Evolutionary conservation across 805 yeast genomes (phyloP).

Genomic region (Lachancea lanzarotensis): DNA sequence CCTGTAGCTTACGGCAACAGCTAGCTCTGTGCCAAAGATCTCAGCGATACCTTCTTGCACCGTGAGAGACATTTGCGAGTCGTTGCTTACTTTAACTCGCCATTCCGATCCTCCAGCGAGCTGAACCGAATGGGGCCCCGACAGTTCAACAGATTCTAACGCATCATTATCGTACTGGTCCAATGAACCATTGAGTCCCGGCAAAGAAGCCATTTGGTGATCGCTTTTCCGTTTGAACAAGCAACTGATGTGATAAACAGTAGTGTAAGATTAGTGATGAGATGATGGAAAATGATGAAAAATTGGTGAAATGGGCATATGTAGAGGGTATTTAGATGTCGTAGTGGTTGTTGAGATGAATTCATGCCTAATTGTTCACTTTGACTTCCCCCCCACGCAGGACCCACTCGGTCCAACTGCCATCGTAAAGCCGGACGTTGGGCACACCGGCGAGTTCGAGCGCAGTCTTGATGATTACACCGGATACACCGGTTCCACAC

Average conservation of each 20-base stretch:
- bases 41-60: slow-evolving; percentile 71
- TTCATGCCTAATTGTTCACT: not conserved
- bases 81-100: slow-evolving; percentile 34
- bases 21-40: slow-evolving; percentile 87
- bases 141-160: slow-evolving; percentile 7
- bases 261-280: not conserved
- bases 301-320: not conserved
- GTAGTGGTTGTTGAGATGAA: no score
- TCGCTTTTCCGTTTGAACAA: not conserved
- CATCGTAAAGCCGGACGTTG: slow-evolving; percentile 65
- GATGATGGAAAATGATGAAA: not conserved
- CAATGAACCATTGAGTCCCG: slow-evolving; percentile 16
- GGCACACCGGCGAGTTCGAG: slow-evolving; percentile 47
- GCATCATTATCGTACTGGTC: slow-evolving; percentile 10
- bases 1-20: slow-evolving; percentile 55
- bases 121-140: no score
- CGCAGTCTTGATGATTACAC: slow-evolving; percentile 78
- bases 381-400: slow-evolving; percentile 12
- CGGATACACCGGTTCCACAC: slow-evolving; percentile 98
- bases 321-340: slow-evolving; percentile 6
- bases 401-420: slow-evolving; percentile 60
- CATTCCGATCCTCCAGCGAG: slow-evolving; percentile 24
- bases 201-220: slow-evolving; percentile 14
- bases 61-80: slow-evolving; percentile 34
- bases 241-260: not conserved